Evolutionary conservation across 176 grass and related monocot genomes (phyloP).

Genomic region (Chrysopogon serrulatus): DNA sequence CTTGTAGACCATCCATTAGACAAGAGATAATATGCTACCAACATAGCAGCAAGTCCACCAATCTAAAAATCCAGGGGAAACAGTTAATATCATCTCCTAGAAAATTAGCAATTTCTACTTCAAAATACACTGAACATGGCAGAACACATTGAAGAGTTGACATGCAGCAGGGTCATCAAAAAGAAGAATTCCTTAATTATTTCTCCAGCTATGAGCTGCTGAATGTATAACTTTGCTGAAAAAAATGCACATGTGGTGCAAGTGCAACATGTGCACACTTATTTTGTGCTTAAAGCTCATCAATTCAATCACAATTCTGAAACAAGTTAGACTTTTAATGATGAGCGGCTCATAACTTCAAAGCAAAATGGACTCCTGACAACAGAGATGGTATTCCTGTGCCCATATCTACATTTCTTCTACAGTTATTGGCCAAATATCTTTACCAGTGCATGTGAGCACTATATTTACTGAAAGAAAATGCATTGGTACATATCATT

Average conservation of each 20-base stretch:
- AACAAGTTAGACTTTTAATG: neutral
- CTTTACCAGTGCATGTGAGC: neutral
- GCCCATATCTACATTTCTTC: neutral
- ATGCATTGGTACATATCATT: neutral
- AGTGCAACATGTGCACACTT: neutral
- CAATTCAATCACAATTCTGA: slow-evolving; percentile 5
- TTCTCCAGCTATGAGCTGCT: neutral
- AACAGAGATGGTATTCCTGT: neutral
- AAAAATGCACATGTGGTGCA: neutral
- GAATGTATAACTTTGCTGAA: neutral
- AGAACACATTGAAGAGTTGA: neutral
- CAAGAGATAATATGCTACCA: slow-evolving; percentile 88
- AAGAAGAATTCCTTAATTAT: neutral
- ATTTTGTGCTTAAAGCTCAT: neutral
- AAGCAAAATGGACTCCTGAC: slow-evolving; percentile 4
- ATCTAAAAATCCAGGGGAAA: slow-evolving; percentile 46
- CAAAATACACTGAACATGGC: neutral
- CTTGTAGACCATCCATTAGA: slow-evolving; percentile 85
- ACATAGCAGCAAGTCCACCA: slow-evolving; percentile 89
- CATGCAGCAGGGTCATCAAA: slow-evolving; percentile 3
- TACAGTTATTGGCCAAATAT: neutral
- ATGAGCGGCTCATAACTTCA: neutral
- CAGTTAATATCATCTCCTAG: neutral
- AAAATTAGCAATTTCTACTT: slow-evolving; percentile 10
- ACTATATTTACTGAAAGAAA: neutral